Evolutionary conservation across 805 yeast genomes (phyloP), one percentile per base, ranked within the genome.

Genomic region (Candida nanaspora): DNA sequence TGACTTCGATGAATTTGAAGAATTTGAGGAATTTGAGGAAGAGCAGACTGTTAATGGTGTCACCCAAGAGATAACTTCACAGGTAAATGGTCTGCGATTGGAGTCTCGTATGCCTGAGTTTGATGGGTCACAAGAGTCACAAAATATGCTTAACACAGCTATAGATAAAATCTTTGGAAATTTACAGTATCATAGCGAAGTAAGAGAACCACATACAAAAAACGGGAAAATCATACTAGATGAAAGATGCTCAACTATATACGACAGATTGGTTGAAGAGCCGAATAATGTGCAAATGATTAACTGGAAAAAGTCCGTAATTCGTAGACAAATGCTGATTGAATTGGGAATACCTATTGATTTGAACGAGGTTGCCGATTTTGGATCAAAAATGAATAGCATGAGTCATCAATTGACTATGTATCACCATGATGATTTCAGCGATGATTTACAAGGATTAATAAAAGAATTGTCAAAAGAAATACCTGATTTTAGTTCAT

Each of bases 271-370:
- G 15, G 41, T 50, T 2, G 56, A 56, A 33, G 56, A 55, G 18
- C 57, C 61, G 14, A 77, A 79, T 0, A 68, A 69, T 37, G 57
- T 76, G 27, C 70, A 69, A 23, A 83, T 81, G 1, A 70, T 80
- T 15, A 80, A 79, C 44, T 86, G 95, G 95, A 73, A 71, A 33
- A 70, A 70, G 40, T 80, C 85, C 53, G 67, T 78, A 16, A 70
- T 83, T 20, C 73, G 88, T 38, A 74, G 82, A 49, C 77, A 75
- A 48, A 59, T 86, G 26, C 65, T 83, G 26, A 65, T 80, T 16
- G 72, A 78, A 23, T 62, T 86, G 34, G 88, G 89, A 1, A 72
- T 86, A 2, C 94, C 94, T 0, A 73, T 84, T 32, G 81, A 82
- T 50, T 62, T 81, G 14, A 87, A 81, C 56, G 84, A 80, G 51